A percentile compares a stretch with the other conserved stretches of the same genome.
phyloP scores from a whole-genome alignment of 73 alveolate genomes.

The Paramecium sexaurelia region DNA sequence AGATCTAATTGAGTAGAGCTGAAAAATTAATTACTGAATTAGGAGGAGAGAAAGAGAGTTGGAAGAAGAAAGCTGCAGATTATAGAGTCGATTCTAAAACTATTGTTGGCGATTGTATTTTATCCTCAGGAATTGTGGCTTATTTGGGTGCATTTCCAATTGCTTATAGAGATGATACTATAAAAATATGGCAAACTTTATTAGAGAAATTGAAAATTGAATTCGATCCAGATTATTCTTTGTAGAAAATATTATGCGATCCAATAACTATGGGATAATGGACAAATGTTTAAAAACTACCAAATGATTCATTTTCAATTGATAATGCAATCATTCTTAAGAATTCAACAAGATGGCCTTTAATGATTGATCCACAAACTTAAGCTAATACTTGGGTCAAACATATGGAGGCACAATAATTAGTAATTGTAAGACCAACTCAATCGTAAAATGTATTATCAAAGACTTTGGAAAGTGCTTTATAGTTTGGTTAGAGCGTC shows the following conservation, averaged over 20 bases:
- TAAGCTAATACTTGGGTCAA: slow-evolving; percentile 97
- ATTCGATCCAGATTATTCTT: slow-evolving; percentile 72
- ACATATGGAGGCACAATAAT: slow-evolving; percentile 81
- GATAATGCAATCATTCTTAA: slow-evolving; percentile 98
- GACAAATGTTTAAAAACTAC: slow-evolving; percentile 90
- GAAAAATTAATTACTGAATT: slow-evolving; percentile 96
- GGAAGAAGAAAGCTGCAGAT: slow-evolving; percentile 86
- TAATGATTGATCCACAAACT: slow-evolving; percentile 99
- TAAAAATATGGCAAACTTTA: slow-evolving; percentile 89
- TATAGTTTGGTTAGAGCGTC: slow-evolving; percentile 95
- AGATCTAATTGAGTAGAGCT: slow-evolving; percentile 96
- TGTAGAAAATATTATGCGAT: slow-evolving; percentile 95
- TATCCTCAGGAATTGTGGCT: slow-evolving; percentile 98
- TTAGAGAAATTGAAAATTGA: slow-evolving; percentile 70
- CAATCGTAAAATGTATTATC: slow-evolving; percentile 83
- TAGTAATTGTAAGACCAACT: slow-evolving; percentile 82
- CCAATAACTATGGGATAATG: slow-evolving; percentile 98
- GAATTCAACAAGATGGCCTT: slow-evolving; percentile 98
- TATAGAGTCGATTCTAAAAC: slow-evolving; percentile 86
- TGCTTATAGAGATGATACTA: slow-evolving; percentile 95
- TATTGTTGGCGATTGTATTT: slow-evolving; percentile 97
- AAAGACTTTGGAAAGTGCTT: slow-evolving; percentile 86
- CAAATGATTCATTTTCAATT: slow-evolving; percentile 95
- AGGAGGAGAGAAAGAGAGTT: slow-evolving; percentile 97
- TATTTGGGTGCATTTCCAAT: slow-evolving; percentile 98